Base-by-base conservation (phyloP, 768 basidiomycete genomes). In the Myochromella boudieri region DNA sequence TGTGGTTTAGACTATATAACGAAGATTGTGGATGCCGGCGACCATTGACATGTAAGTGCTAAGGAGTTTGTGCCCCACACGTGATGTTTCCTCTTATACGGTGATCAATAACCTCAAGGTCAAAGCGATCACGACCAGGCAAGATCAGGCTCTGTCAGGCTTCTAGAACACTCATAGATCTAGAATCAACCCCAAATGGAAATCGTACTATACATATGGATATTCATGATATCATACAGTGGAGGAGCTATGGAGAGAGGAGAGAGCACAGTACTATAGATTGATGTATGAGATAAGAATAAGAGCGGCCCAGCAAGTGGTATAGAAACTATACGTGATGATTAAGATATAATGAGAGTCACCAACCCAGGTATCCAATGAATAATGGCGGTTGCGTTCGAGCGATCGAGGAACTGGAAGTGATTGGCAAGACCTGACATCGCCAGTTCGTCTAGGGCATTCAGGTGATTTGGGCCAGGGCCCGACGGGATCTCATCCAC, bases 401-500 rank as follows among this genome's bases (percentile, higher is more conserved):
- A 73, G 37, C 76, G 74, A 48, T 68, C 63, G 14, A 89, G 63
- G 68, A 92, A 92, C 50, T 78, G 74, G 70, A 87, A 85, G 57
- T 72, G 82, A 52, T 74, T 82, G n/a, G 81, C 79, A 2, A 93
- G 69, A 6, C 89, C 89, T 49, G 78, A 77, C 87, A 92, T 89
- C 22, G 72, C 71, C 43, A 85, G 61, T 32, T 87, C 84, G 46
- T 90, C 85, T 6, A 92, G 72, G 38, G 82, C 84, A 36, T 66
- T 67, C 28, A 78, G 64, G 55, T 85, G 82, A 7, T 68, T 72
- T 40, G 73, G 74, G 33, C 79, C 78, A 6, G 79, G 68, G 4
- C 72, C 76, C 36, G 72, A 68, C 14, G 61, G 46, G 26, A 62
- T 67, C 39, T 88, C 87, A 7, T 87, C 85, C 14, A 80, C 69